phyloP scores from a whole-genome alignment of 2,329 filamentous ascomycete genomes.

The Sarocladium oryzae region DNA sequence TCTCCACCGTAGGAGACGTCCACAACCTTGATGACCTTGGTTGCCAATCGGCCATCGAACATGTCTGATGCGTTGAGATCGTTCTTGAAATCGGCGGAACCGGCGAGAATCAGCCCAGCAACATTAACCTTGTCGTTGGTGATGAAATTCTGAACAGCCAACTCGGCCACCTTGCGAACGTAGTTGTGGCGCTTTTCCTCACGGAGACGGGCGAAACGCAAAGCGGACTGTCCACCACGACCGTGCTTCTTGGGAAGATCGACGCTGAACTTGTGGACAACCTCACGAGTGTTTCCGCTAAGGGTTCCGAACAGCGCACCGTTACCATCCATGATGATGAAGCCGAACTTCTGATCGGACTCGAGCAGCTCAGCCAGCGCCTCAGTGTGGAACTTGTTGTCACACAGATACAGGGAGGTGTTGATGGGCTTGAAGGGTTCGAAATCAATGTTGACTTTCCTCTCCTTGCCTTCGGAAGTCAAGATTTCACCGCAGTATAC shows the following conservation, averaged over 20 bases:
- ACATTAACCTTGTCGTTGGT: conserved; percentile 98
- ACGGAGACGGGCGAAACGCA: conserved; percentile 98
- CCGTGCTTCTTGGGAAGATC: conserved; percentile 99
- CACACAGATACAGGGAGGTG: conserved; percentile 96
- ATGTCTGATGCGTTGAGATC: conserved; percentile 96
- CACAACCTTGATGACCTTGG: conserved; percentile 98
- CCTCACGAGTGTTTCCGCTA: conserved; percentile 92
- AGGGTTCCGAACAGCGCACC: conserved; percentile 94
- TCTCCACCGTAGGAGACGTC: conserved; percentile 98
- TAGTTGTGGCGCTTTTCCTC: conserved; percentile 99
- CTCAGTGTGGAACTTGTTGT: conserved; percentile 99
- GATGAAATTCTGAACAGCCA: conserved; percentile 98
- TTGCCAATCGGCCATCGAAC: conserved; percentile 85
- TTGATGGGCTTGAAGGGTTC: conserved; percentile 99
- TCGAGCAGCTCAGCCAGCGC: conserved; percentile 94
- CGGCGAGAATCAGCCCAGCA: conserved; percentile 87
- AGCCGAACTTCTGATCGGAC: conserved; percentile 98
- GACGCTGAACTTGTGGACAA: conserved; percentile 96
- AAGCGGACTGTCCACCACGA: conserved; percentile 97
- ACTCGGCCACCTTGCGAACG: conserved; percentile 94
- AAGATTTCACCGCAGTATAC: conserved; percentile 99
- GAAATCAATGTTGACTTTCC: conserved; percentile 99
- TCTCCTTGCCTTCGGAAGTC: conserved; percentile 95
- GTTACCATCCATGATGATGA: conserved; percentile 99
- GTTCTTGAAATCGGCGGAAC: conserved; percentile 99